phyloP scores from a whole-genome alignment of 1,284 basidiomycete genomes.

The Sanghuangporus weigelae region DNA sequence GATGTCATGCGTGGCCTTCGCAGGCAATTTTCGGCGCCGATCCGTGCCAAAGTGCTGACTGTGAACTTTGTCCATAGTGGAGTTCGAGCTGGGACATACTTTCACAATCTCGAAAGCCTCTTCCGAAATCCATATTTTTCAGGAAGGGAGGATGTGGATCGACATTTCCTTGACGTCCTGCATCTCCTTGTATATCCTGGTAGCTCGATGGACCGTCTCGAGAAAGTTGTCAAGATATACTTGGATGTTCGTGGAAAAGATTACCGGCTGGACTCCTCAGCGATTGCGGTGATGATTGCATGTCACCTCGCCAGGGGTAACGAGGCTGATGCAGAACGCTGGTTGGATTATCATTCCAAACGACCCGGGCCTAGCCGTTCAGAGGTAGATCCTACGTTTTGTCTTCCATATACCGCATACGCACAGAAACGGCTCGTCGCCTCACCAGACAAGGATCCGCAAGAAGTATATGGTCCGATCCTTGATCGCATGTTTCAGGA shows the following conservation, averaged over 20 bases:
- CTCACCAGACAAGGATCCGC: constrained; percentile 1
- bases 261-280: constrained; percentile 1
- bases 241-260: background rate
- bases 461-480: constrained; percentile 3
- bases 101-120: background rate
- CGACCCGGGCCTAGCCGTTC: background rate
- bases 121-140: background rate
- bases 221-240: background rate
- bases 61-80: background rate
- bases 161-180: constrained; percentile 2
- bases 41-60: constrained; percentile 3
- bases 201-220: background rate
- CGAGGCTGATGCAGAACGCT: constrained; percentile 2
- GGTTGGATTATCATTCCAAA: constrained; percentile 13
- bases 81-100: background rate
- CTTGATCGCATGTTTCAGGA: constrained; percentile 11
- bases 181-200: background rate
- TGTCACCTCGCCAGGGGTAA: background rate
- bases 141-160: background rate
- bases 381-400: background rate
- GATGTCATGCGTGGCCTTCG: background rate
- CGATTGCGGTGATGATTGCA: constrained; percentile 4
- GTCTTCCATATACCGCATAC: constrained; percentile 7
- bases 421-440: background rate
- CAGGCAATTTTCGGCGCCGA: background rate